Conservation (phyloP, 2,329 filamentous ascomycete genomes). For the Claviceps citrina region DNA sequence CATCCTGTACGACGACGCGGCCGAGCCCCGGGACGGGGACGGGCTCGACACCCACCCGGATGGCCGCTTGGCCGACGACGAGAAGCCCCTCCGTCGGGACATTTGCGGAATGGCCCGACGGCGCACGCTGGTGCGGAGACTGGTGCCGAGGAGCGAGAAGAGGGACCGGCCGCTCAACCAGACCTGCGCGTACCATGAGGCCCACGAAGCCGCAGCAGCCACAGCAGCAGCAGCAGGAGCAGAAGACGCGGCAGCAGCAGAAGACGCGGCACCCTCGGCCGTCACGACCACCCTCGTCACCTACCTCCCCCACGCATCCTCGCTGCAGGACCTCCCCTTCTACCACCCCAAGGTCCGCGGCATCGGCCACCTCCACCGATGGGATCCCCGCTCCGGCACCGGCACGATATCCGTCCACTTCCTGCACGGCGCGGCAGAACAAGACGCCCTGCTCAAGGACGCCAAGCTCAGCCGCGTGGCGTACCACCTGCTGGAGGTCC, state of each 20-base stretch:
- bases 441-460: constrained; percentile 13
- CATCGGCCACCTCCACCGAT: constrained; percentile 63
- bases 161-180: constrained; percentile 65
- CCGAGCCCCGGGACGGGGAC: constrained; percentile 5
- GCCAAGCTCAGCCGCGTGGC: constrained; percentile 50
- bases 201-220: no score
- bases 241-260: no score
- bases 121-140: constrained; percentile 54
- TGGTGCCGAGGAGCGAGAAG: constrained; percentile 69
- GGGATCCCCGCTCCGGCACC: constrained; percentile 25
- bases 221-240: no score
- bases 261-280: no score
- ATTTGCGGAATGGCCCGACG: constrained; percentile 24
- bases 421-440: constrained; percentile 28
- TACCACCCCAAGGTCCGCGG: constrained; percentile 70
- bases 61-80: neutral
- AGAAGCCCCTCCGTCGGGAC: constrained; percentile 6
- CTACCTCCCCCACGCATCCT: constrained; percentile 59
- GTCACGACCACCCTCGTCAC: constrained; percentile 46
- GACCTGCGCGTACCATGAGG: constrained; percentile 59
- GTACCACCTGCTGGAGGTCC: constrained; percentile 48
- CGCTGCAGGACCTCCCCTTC: constrained; percentile 54
- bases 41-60: neutral
- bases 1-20: constrained; percentile 34
- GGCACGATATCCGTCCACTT: constrained; percentile 47